These are phyloP conservation scores for Trichoderma reesei DNA, from an alignment of 495 filamentous ascomycete species.

Conservation along the genomic window DNA sequence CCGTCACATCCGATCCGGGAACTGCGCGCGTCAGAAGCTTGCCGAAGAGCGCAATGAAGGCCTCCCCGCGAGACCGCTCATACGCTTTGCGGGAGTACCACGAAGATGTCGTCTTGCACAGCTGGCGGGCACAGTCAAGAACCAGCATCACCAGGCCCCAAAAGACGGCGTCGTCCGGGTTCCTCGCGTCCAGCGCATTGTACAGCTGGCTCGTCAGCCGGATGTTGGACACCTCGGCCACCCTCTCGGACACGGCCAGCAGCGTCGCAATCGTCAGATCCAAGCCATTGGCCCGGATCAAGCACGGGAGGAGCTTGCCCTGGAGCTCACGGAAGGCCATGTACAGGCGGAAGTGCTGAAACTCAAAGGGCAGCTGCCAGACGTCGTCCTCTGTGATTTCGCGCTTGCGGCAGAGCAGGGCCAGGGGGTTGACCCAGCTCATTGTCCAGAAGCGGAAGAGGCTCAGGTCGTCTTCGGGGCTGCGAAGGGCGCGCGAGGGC, in stretches of 20 bases:
- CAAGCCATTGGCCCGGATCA: slow-evolving; percentile 62
- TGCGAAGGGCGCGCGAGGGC: slow-evolving; percentile 53
- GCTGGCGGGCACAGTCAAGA: neutral
- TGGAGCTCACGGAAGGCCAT: slow-evolving; percentile 59
- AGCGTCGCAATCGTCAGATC: slow-evolving; percentile 59
- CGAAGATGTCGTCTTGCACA: slow-evolving; percentile 10
- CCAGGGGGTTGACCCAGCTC: slow-evolving; percentile 72
- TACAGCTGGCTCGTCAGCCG: slow-evolving; percentile 65
- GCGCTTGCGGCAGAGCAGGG: slow-evolving; percentile 47
- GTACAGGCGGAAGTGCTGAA: slow-evolving; percentile 64
- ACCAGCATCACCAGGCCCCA: slow-evolving; percentile 7
- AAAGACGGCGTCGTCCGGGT: slow-evolving; percentile 1
- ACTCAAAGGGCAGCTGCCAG: slow-evolving; percentile 65
- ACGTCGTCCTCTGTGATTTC: slow-evolving; percentile 69
- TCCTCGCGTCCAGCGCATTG: slow-evolving; percentile 43
- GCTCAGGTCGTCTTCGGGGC: slow-evolving; percentile 71
- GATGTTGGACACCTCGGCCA: slow-evolving; percentile 54
- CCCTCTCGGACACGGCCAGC: slow-evolving; percentile 51
- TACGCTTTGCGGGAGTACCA: slow-evolving; percentile 36
- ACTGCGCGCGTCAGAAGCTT: slow-evolving; percentile 56
- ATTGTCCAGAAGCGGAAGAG: slow-evolving; percentile 77
- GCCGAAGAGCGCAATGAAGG: slow-evolving; percentile 83
- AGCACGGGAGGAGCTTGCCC: slow-evolving; percentile 58
- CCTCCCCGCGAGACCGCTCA: slow-evolving; percentile 69
- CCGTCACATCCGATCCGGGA: neutral